Conservation (phyloP, 129 eudicot species). For the Flaveria trinervia region DNA sequence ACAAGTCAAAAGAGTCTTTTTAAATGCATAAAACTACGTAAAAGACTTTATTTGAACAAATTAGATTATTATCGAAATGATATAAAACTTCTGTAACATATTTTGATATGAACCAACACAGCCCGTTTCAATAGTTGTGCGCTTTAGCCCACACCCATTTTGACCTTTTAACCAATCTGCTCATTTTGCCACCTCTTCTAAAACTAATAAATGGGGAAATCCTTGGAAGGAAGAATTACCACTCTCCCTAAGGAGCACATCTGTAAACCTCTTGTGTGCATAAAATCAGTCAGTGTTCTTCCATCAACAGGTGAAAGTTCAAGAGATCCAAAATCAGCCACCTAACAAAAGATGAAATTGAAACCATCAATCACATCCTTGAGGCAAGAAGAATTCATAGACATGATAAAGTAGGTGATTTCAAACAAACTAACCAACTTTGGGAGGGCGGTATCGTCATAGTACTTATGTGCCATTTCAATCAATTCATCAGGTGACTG, state of each 20-base stretch:
- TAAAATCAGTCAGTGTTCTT: constrained; percentile 89
- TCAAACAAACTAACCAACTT: constrained; percentile 68
- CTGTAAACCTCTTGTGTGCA: constrained; percentile 96
- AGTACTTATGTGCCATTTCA: constrained; percentile 91
- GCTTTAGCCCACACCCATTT: not conserved
- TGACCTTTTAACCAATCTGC: not conserved
- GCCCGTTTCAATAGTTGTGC: not conserved
- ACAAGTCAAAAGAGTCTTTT: not conserved
- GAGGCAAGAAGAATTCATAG: constrained; percentile 15
- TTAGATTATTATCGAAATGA: not conserved
- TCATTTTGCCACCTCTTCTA: not conserved
- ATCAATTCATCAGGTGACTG: constrained; percentile 92
- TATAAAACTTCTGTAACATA: not conserved
- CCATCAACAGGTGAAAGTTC: constrained; percentile 99
- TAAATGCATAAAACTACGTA: not conserved
- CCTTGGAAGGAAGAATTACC: constrained; percentile 45
- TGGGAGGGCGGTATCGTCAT: constrained; percentile 89
- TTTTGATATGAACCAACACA: not conserved
- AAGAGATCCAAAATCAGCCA: constrained; percentile 98
- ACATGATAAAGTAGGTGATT: constrained; percentile 3
- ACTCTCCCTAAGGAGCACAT: constrained; percentile 96
- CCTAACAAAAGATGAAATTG: constrained; percentile 46
- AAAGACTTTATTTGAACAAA: no score
- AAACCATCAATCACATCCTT: constrained; percentile 20
- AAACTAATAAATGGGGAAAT: constrained; percentile 1